phyloP scores from a whole-genome alignment of 495 filamentous ascomycete genomes.

The Lasiosphaeria miniovina region DNA sequence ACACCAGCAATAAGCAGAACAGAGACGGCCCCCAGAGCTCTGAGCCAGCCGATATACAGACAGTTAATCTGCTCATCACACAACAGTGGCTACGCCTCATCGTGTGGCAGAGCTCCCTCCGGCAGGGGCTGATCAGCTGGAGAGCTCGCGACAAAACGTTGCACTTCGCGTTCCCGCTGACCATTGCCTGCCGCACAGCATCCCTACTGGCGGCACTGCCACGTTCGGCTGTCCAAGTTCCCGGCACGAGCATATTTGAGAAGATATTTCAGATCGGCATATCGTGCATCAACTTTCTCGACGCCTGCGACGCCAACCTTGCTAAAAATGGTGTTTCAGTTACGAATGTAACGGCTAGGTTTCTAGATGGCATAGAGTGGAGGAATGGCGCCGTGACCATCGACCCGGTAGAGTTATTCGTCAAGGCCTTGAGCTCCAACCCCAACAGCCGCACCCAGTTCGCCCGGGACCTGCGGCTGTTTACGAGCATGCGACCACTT shows the following conservation, averaged over 20 bases:
- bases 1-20: neutral
- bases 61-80: slow-evolving; percentile 59
- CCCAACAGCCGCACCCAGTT: slow-evolving; percentile 20
- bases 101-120: slow-evolving; percentile 61
- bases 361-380: neutral
- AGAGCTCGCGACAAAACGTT: slow-evolving; percentile 46
- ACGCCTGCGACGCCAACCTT: slow-evolving; percentile 19
- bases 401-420: slow-evolving; percentile 22
- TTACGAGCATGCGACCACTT: slow-evolving; percentile 12
- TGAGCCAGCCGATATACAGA: slow-evolving; percentile 52
- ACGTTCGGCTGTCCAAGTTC: slow-evolving; percentile 53
- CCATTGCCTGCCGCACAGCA: slow-evolving; percentile 53
- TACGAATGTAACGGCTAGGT: slow-evolving; percentile 6
- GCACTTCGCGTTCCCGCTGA: slow-evolving; percentile 55
- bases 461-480: slow-evolving; percentile 17
- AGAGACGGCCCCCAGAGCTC: neutral
- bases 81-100: slow-evolving; percentile 62
- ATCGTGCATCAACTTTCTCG: slow-evolving; percentile 52
- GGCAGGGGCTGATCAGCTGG: slow-evolving; percentile 47
- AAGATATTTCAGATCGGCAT: slow-evolving; percentile 55
- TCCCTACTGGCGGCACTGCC: slow-evolving; percentile 48
- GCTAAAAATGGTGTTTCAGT: neutral
- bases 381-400: neutral
- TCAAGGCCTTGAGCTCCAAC: slow-evolving; percentile 17
- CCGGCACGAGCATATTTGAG: slow-evolving; percentile 57